Evolutionary conservation across 106 monocot genomes (phyloP).

Genomic region (Dioscorea alata): DNA sequence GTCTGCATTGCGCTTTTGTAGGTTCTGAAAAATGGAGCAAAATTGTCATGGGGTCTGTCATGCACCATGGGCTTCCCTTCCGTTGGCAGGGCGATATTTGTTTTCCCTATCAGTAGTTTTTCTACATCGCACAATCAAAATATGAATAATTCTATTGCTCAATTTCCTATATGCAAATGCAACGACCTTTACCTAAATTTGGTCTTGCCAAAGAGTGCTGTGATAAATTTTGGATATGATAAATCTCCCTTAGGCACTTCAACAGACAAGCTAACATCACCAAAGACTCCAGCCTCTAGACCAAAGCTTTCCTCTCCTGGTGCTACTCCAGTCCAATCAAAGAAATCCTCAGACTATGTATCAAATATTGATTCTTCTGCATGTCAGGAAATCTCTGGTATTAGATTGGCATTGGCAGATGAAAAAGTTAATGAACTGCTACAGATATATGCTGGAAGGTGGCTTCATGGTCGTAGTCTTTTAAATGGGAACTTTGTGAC

Average conservation of each 20-base stretch:
- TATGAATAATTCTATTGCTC: slow-evolving; percentile 7
- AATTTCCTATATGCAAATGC: slow-evolving; percentile 19
- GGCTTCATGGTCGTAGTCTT: slow-evolving; percentile 55
- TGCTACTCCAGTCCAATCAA: slow-evolving; percentile 4
- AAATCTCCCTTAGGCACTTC: neutral
- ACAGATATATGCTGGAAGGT: slow-evolving; percentile 35
- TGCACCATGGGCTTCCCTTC: slow-evolving; percentile 66
- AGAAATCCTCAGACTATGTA: slow-evolving; percentile 10
- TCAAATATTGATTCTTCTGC: slow-evolving; percentile 6
- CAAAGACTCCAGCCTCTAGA: slow-evolving; percentile 31
- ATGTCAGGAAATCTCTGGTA: slow-evolving; percentile 25
- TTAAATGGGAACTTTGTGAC: slow-evolving; percentile 62
- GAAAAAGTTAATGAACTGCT: slow-evolving; percentile 43
- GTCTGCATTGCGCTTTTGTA: slow-evolving; percentile 12
- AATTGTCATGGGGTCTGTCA: slow-evolving; percentile 61
- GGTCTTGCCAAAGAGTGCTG: slow-evolving; percentile 15
- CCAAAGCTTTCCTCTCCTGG: slow-evolving; percentile 24
- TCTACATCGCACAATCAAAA: slow-evolving; percentile 5
- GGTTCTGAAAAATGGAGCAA: slow-evolving; percentile 66
- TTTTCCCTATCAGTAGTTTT: slow-evolving; percentile 35
- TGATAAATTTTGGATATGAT: neutral
- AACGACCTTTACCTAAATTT: slow-evolving; percentile 45
- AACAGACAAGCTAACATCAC: slow-evolving; percentile 20
- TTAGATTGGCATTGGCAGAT: slow-evolving; percentile 41
- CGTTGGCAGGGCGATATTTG: slow-evolving; percentile 38